Evolutionary conservation across 345 rosid genomes (phyloP).

Genomic region (Pseudoturritis turrita): DNA sequence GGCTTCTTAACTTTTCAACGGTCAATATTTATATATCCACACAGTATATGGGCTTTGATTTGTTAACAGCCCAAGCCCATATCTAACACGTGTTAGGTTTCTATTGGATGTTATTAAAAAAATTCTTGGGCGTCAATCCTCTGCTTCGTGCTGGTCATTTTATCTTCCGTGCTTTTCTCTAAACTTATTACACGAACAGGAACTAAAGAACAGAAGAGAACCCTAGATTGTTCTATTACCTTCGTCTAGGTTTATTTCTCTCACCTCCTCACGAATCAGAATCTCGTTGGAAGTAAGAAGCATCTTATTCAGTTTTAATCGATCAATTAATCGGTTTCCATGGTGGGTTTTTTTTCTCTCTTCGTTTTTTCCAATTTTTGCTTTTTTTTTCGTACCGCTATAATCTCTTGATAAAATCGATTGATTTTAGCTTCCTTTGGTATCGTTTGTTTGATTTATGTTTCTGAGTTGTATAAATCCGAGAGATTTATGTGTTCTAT

Average conservation of each 20-base stretch:
- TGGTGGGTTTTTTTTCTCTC: conserved; percentile 19
- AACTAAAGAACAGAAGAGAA: conserved; percentile 6
- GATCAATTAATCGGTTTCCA: conserved; percentile 8
- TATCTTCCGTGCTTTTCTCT: background rate
- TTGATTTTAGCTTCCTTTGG: background rate
- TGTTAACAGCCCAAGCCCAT: background rate
- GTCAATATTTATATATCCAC: background rate
- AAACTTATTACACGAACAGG: conserved; percentile 12
- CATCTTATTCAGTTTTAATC: background rate
- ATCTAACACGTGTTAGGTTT: background rate
- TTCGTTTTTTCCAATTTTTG: background rate
- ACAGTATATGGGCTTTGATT: background rate
- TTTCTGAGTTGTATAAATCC: background rate
- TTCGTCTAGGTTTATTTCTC: background rate
- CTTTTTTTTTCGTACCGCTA: background rate
- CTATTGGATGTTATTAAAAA: background rate
- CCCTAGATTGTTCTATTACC: conserved; percentile 26
- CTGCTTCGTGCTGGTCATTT: conserved; percentile 9
- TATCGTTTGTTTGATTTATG: background rate
- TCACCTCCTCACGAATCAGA: background rate
- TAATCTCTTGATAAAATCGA: background rate
- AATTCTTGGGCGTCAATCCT: conserved; percentile 16
- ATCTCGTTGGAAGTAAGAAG: background rate
- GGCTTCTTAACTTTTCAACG: background rate
- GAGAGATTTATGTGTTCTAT: background rate